These are phyloP conservation scores for Cucurbita pepo DNA, from an alignment of 306 rosid species.

Conservation along the genomic window DNA sequence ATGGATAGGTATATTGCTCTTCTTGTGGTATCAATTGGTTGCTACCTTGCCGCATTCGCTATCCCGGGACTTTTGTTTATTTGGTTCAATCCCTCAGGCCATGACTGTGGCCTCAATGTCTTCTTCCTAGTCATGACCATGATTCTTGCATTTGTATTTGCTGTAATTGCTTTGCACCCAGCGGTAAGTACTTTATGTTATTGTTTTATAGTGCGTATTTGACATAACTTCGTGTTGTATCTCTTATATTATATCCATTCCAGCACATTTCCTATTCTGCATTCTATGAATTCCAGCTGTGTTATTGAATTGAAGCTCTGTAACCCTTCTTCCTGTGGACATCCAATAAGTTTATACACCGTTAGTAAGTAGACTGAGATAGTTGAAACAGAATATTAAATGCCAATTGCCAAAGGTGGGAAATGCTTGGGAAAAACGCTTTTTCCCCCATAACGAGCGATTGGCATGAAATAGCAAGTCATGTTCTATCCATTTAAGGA, in stretches of 20 bases:
- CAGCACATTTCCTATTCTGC: neutral
- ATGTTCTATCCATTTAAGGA: neutral
- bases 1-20: constrained; percentile 74
- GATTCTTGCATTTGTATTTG: constrained; percentile 66
- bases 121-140: constrained; percentile 86
- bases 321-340: neutral
- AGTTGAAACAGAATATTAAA: neutral
- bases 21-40: constrained; percentile 59
- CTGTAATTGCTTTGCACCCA: constrained; percentile 64
- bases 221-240: neutral
- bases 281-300: neutral
- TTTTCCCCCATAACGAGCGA: neutral
- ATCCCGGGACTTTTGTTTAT: constrained; percentile 72
- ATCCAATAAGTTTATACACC: neutral
- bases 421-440: neutral
- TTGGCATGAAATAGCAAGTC: constrained; percentile 2
- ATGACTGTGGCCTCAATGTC: constrained; percentile 83
- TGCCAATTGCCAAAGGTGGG: neutral
- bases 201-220: neutral
- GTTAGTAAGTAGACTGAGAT: neutral
- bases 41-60: constrained; percentile 66
- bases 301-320: neutral
- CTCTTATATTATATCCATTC: neutral
- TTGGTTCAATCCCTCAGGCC: constrained; percentile 90
- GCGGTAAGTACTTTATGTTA: constrained; percentile 29